Percentiles rank a stretch among this genome's conserved stretches.
phyloP scores from a whole-genome alignment of 768 basidiomycete genomes.

The Leccinum subgranulosum region DNA sequence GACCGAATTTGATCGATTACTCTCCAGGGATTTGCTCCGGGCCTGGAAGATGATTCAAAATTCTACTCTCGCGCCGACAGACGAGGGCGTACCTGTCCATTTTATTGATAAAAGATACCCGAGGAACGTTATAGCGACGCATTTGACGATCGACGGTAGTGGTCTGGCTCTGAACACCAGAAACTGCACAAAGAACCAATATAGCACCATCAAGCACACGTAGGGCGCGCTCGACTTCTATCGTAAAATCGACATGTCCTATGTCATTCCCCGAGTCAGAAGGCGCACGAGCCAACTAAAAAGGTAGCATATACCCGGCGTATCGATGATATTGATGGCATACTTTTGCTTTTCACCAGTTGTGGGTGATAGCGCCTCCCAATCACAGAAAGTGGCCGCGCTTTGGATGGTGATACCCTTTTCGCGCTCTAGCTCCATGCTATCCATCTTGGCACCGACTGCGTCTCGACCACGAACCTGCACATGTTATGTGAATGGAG shows the following conservation, averaged over 20 bases:
- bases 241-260: slow-evolving; percentile 99
- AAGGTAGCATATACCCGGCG: slow-evolving; percentile 59
- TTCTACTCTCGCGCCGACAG: background rate
- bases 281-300: background rate
- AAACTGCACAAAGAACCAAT: slow-evolving; percentile 93
- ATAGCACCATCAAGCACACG: slow-evolving; percentile 97
- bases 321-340: slow-evolving; percentile 97
- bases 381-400: slow-evolving; percentile 97
- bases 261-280: slow-evolving; percentile 2
- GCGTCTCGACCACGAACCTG: slow-evolving; percentile 91
- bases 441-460: slow-evolving; percentile 99
- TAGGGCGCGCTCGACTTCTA: slow-evolving; percentile 96
- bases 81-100: slow-evolving; percentile 75
- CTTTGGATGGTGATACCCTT: slow-evolving; percentile 99
- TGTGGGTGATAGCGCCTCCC: slow-evolving; percentile 68
- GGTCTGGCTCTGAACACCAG: slow-evolving; percentile 97
- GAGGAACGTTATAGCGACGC: slow-evolving; percentile 93
- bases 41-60: slow-evolving; percentile 43
- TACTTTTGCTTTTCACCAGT: slow-evolving; percentile 74
- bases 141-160: slow-evolving; percentile 99
- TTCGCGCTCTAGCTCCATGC: slow-evolving; percentile 97
- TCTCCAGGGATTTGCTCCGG: slow-evolving; percentile 96
- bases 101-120: slow-evolving; percentile 97
- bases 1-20: slow-evolving; percentile 88
- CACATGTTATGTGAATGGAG: background rate